Percentiles rank a stretch among this genome's conserved stretches.
Conservation (phyloP, 2,329 filamentous ascomycete species). For the Monosporascus sp. region DNA sequence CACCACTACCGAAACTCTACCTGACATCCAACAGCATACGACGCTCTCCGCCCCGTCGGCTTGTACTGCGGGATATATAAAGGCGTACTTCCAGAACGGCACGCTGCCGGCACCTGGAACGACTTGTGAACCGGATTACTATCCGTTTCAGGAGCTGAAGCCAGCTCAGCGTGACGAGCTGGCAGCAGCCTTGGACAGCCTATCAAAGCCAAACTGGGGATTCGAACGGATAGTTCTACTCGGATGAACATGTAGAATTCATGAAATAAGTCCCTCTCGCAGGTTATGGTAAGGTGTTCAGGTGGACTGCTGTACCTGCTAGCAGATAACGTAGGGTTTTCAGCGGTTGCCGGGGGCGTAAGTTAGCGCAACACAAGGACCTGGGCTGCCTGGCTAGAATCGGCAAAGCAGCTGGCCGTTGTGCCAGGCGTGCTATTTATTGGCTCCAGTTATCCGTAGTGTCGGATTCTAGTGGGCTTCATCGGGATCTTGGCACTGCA, state of each 20-base stretch:
- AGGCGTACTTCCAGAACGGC: constrained; percentile 41
- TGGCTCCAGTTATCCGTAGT: too few relatives aligned
- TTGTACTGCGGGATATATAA: constrained; percentile 38
- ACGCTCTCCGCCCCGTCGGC: constrained; percentile 38
- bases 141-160: constrained; percentile 33
- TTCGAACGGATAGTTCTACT: background rate
- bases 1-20: background rate
- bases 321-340: too few relatives aligned
- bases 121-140: constrained; percentile 40
- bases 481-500: too few relatives aligned
- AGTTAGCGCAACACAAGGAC: too few relatives aligned
- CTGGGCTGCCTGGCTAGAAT: too few relatives aligned
- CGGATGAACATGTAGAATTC: too few relatives aligned
- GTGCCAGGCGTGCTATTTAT: too few relatives aligned
- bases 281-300: background rate
- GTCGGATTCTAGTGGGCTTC: too few relatives aligned
- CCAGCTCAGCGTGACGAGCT: constrained; percentile 4
- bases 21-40: constrained; percentile 39
- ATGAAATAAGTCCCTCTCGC: background rate
- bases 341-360: too few relatives aligned
- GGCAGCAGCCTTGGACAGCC: constrained; percentile 6
- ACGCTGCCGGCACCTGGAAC: constrained; percentile 38
- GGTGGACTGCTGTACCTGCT: too few relatives aligned
- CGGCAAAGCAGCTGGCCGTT: too few relatives aligned
- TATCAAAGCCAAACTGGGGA: constrained; percentile 8